Evolutionary conservation across 495 filamentous ascomycete genomes (phyloP).

Genomic region (Penicillium arizonense): DNA sequence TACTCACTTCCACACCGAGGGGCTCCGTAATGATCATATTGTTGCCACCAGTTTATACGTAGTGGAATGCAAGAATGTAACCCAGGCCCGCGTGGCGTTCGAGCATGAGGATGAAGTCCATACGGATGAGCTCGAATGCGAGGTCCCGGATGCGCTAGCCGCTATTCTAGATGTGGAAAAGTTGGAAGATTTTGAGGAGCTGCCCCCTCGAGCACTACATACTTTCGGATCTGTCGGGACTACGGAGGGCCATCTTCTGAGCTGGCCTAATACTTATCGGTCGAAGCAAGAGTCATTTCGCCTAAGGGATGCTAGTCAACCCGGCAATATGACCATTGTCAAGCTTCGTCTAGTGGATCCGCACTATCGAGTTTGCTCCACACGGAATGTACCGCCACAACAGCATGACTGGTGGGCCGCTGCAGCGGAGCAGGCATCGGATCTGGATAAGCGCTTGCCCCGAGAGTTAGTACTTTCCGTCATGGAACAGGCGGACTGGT

Average conservation of each 20-base stretch:
- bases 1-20: constrained; percentile 1
- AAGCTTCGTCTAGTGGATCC: constrained; percentile 12
- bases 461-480: not conserved
- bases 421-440: not conserved
- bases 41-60: constrained; percentile 1
- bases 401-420: constrained; percentile 14
- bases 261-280: constrained; percentile 7
- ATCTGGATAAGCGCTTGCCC: not conserved
- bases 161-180: too few species aligned
- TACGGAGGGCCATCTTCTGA: constrained; percentile 6
- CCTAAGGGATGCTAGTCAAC: not conserved
- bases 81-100: constrained; percentile 4
- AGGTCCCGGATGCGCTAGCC: not conserved
- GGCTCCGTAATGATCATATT: constrained; percentile 7
- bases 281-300: constrained; percentile 3
- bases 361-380: constrained; percentile 15
- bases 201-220: not conserved
- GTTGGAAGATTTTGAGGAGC: not conserved
- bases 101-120: not conserved
- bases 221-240: constrained; percentile 1
- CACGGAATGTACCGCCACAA: constrained; percentile 13
- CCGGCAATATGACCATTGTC: not conserved
- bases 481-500: not conserved
- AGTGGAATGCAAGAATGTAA: constrained; percentile 5
- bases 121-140: not conserved